Evolutionary conservation across 768 basidiomycete genomes (phyloP), one percentile per base, ranked within the genome.

Genomic region (Crepidotus variabilis): DNA sequence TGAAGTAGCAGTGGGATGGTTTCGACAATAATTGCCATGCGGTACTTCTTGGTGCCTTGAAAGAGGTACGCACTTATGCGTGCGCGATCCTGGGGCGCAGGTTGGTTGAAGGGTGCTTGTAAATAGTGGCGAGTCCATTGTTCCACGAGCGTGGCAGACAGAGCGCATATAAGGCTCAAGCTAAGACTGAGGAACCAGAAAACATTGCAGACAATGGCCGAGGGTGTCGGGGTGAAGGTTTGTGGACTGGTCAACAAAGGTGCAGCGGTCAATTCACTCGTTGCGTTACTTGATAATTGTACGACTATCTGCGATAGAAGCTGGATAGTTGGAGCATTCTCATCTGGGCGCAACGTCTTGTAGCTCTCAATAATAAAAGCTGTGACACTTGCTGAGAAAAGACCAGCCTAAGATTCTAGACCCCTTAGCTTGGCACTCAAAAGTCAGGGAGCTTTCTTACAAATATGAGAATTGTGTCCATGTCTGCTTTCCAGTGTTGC

Each of bases 111-210:
- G 16, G 67, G 64, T 47, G 75, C 65, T n/a, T 73, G 68, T 23
- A 71, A 59, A 54, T 77, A 78, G 32, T 72, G 69, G 16, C 74
- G 69, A 1, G 75, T 67, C 81, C 81, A 83, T 55, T 79, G 77
- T 60, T 82, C 75, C 24, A 78, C 73, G 7, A 82, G 60, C 6
- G 77, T 80, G 11, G 78, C 77, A 0, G 71, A 69, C 28, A 78
- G 69, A 16, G 77, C 77, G 57, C 71, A 72, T 7, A 66, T 57
- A 21, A 81, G 67, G 52, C 75, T 78, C 47, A 75, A 72, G 2
- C 67, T 67, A 6, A 83, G 66, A 57, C 77, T 79, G 45, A 78
- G 64, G 60, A 81, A 78, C 76, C 76, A 81, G 4, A 78, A 63
- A 0, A 60, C 61, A 55, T 81, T 81, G 60, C 73, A 74, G 33